These are phyloP conservation scores for Lyophyllum atratum DNA, from an alignment of 768 basidiomycete species.

Conservation along the genomic window DNA sequence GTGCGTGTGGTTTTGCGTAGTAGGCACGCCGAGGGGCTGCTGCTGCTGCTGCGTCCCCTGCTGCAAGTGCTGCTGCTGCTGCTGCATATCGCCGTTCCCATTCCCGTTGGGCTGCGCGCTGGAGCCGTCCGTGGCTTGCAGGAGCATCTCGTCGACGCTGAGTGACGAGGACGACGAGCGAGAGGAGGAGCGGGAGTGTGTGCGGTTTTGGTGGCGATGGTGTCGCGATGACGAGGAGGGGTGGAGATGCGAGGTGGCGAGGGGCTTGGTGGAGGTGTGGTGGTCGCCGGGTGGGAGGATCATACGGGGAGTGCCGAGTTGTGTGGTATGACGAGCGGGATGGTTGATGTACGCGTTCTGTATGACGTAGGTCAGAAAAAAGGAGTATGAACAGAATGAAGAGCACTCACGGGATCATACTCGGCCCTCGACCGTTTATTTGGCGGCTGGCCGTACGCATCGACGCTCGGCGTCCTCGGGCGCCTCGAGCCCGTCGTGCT, in stretches of 20 bases:
- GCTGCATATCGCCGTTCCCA: not conserved
- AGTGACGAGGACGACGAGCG: conserved; percentile 37
- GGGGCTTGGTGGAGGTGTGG: not conserved
- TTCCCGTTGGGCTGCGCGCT: not conserved
- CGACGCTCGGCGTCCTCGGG: conserved; percentile 38
- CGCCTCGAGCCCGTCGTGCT: conserved; percentile 25
- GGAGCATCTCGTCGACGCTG: conserved; percentile 47
- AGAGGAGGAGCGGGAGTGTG: conserved; percentile 27
- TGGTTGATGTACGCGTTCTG: not conserved
- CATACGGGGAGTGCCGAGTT: conserved; percentile 13
- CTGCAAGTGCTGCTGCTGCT: not conserved
- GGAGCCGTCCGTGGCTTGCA: conserved; percentile 36
- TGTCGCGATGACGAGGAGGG: not conserved
- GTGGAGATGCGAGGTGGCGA: conserved; percentile 1
- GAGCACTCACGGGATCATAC: conserved; percentile 4
- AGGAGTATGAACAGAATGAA: too few relatives aligned
- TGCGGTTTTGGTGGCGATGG: not conserved
- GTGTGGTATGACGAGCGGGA: not conserved
- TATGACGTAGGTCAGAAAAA: not conserved
- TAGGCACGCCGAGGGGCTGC: not conserved
- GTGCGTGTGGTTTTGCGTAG: too few relatives aligned
- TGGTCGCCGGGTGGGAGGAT: conserved; percentile 16
- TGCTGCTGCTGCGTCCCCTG: not conserved
- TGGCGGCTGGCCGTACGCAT: conserved; percentile 44
- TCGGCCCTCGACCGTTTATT: conserved; percentile 43